Conservation (phyloP, 495 filamentous ascomycete species). For the Daldinia bambusicola region DNA sequence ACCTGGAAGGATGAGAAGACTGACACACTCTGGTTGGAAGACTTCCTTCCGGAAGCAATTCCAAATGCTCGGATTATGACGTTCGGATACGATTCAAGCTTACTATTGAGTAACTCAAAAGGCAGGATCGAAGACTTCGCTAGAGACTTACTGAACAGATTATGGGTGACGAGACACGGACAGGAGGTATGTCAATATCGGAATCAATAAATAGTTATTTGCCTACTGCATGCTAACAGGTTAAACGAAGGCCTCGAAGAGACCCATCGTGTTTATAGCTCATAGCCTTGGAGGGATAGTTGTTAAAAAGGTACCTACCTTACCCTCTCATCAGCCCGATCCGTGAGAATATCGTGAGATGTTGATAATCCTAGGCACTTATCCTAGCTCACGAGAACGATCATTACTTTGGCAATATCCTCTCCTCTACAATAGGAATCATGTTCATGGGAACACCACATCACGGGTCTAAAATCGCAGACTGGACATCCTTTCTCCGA, state of each 20-base stretch:
- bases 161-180: background rate
- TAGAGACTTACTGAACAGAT: conserved; percentile 4
- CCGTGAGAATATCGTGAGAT: background rate
- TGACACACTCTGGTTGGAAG: background rate
- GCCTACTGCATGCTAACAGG: background rate
- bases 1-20: background rate
- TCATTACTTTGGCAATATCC: background rate
- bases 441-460: conserved; percentile 7
- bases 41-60: conserved; percentile 1
- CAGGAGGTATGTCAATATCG: background rate
- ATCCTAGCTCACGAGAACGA: background rate
- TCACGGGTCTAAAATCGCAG: background rate
- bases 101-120: background rate
- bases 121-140: background rate
- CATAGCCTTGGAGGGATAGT: conserved; percentile 5
- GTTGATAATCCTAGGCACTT: background rate
- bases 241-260: background rate
- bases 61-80: conserved; percentile 1
- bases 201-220: background rate
- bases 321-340: background rate
- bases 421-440: background rate
- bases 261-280: background rate
- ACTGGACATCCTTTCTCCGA: background rate
- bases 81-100: conserved; percentile 1
- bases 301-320: background rate